Evolutionary conservation across 257 asterid species (phyloP), one percentile per base, ranked within the genome.

Genomic region (Penstemon barbatus): DNA sequence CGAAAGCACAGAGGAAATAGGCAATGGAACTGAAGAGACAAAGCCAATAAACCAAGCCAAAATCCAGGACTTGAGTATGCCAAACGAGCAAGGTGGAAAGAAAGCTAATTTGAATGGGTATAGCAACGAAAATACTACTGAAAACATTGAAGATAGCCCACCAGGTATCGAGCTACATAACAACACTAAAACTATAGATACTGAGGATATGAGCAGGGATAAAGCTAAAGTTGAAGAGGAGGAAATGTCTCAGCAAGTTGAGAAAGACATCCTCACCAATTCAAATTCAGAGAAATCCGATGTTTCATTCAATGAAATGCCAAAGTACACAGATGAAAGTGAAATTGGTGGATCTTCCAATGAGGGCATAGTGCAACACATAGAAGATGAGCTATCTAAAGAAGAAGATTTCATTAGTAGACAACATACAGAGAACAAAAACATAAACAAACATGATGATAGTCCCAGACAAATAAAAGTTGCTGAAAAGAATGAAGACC

Each of bases 71-170:
- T 54, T 54, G 59, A 19, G 59, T 37, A 54, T 51, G 49, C 71
- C 51, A 52, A 52, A 52, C 12, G 68, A 41, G 15, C 43, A 15
- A 19, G 15, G 45, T 19, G 56, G 44, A 4, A 7, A 43, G 18
- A 49, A 6, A 13, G 38, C 37, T 8, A 61, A 15, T 8, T 7
- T 5, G 41, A 13, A 42, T 42, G 66, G 38, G 7, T 9, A 42
- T 11, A 5, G n/a, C n/a, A 61, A 4, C 41, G 52, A 13, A n/a
- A 15, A 6, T 12, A n/a, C 52, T 9, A 13, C 5, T 4, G 52
- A 61, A 40, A 15, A 15, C 66, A 8, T 41, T 41, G 66, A 61
- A 61, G 67, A 61, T 61, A 43, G 67, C 11, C 51, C 54, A 44
- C 53, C 67, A 61, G 54, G 66, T 43, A 61, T 40, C 52, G 43